These are phyloP conservation scores for Rhizopus arrhizus DNA, from an alignment of 371 early-diverging fungal species.

Conservation along the genomic window DNA sequence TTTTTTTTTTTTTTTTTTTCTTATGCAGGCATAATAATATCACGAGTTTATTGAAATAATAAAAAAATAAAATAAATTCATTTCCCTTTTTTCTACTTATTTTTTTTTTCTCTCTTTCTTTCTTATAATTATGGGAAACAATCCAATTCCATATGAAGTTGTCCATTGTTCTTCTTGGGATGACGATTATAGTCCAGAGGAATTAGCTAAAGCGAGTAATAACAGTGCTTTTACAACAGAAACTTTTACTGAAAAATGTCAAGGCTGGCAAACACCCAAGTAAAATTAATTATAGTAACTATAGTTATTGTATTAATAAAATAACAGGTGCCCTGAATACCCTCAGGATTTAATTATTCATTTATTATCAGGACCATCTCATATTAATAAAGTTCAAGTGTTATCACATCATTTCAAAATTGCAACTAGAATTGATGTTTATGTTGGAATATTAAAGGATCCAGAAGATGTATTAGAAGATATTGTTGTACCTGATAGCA, in stretches of 20 bases:
- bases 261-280: constrained; percentile 57
- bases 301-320: not conserved
- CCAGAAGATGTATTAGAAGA: constrained; percentile 24
- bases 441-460: constrained; percentile 53
- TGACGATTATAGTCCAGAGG: constrained; percentile 43
- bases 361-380: constrained; percentile 59
- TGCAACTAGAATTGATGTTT: constrained; percentile 74
- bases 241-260: constrained; percentile 33
- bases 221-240: constrained; percentile 40
- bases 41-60: too few species aligned
- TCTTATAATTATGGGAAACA: constrained; percentile 4
- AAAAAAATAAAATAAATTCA: too few species aligned
- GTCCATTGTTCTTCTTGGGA: constrained; percentile 46
- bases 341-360: constrained; percentile 74
- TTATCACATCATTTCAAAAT: constrained; percentile 84
- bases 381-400: constrained; percentile 72
- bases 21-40: too few species aligned
- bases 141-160: constrained; percentile 28
- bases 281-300: constrained; percentile 6
- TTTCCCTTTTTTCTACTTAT: constrained; percentile 3
- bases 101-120: constrained; percentile 1
- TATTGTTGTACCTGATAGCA: constrained; percentile 20
- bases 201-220: constrained; percentile 26
- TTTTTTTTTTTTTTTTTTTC: too few species aligned
- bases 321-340: constrained; percentile 66